Base-by-base conservation (phyloP, 345 rosid genomes). In the Bretschneidera sinensis region DNA sequence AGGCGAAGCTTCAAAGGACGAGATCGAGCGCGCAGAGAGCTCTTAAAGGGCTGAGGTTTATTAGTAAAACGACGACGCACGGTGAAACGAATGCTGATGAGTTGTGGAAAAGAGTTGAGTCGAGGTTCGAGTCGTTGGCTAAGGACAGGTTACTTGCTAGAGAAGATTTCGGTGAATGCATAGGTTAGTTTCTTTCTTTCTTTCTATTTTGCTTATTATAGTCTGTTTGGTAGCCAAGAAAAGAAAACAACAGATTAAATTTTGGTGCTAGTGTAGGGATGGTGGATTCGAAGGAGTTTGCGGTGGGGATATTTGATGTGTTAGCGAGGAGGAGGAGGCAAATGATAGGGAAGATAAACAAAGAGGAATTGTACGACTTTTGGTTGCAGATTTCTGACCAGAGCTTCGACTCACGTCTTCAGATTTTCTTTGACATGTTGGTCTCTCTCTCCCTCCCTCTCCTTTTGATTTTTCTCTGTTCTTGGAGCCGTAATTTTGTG, bases 391-490 rank as follows among this genome's bases (percentile, higher is more conserved):
- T 94, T 58, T 78, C 95, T 3, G 92, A 94, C 59, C 89, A 90
- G 57, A 90, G 97, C 71, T 94, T 94, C 60, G 99, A 90, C 74
- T 97, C 96, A 5, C 95, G 92, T 57, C 96, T 94, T 59, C 99
- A 94, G 62, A 90, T 94, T 66, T 90, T 94, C 86, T 94, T 94
- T 50, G 99, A 94, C 60, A 88, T 94, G 96, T 90, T 47, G 11
- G 84, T 74, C 17, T 31, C 35, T 48, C n/a, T n/a, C n/a, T 47
- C 15, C 14, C 9, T 17, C 17, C 14, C 18, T 24, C 20, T 20
- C 4, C n/a, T 5, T 28, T 14, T 28, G 1, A n/a, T 14, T 48
- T 21, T n/a, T 23, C 15, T 14, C 5, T 21, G 18, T 9, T 51
- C 4, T 23, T n/a, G 39, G 6, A 7, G 48, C 17, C 45, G 48